phyloP scores from a whole-genome alignment of 2,329 filamentous ascomycete genomes.

The Colletotrichum sp. region DNA sequence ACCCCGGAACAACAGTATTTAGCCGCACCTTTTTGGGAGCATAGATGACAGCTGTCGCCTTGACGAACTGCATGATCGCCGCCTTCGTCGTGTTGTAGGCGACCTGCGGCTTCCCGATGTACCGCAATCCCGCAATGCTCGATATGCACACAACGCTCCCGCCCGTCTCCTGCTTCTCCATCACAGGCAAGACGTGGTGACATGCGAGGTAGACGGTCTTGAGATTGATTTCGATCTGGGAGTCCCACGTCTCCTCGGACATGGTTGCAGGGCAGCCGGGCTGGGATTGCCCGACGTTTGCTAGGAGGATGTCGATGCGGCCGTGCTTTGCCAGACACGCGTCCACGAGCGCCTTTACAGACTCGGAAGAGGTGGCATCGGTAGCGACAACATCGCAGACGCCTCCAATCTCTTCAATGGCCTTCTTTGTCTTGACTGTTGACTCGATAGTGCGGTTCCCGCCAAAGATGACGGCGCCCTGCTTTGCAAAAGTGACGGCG shows the following conservation, averaged over 20 bases:
- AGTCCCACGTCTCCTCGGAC: conserved; percentile 54
- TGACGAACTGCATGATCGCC: conserved; percentile 55
- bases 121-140: conserved; percentile 54
- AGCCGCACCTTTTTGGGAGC: conserved; percentile 50
- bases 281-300: conserved; percentile 65
- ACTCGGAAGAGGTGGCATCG: conserved; percentile 56
- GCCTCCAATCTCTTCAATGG: conserved; percentile 38
- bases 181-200: conserved; percentile 58
- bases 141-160: conserved; percentile 53
- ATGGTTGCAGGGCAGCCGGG: conserved; percentile 54
- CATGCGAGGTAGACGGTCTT: conserved; percentile 60
- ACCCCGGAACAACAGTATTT: conserved; percentile 60
- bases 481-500: conserved; percentile 49
- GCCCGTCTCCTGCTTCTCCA: conserved; percentile 49
- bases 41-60: conserved; percentile 55
- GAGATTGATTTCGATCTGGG: conserved; percentile 59
- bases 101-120: conserved; percentile 54
- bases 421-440: conserved; percentile 41
- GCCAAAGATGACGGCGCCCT: conserved; percentile 56
- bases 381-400: conserved; percentile 45
- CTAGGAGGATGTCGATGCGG: conserved; percentile 64
- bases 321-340: conserved; percentile 57
- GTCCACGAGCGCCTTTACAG: conserved; percentile 58
- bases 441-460: conserved; percentile 50
- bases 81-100: conserved; percentile 59